Conservation (phyloP, 1,139 yeast genomes). For the Pneumocystis canis region DNA sequence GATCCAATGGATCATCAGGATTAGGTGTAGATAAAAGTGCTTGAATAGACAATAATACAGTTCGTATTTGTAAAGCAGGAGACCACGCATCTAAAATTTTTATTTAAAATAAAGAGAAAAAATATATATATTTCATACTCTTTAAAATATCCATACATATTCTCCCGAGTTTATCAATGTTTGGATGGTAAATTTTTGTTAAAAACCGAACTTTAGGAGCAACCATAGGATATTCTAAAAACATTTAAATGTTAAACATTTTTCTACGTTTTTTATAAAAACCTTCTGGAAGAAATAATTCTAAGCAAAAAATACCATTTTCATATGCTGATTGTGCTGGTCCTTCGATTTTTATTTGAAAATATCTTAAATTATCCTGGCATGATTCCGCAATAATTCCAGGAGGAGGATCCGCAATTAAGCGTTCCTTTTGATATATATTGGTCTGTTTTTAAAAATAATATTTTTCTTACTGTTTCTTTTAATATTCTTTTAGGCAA, state of each 20-base stretch:
- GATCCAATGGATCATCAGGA: slow-evolving; percentile 90
- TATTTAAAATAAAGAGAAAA: background rate
- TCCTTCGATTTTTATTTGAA: slow-evolving; percentile 79
- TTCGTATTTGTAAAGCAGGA: slow-evolving; percentile 93
- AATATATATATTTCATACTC: slow-evolving; percentile 29
- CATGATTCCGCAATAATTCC: slow-evolving; percentile 89
- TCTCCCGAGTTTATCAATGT: slow-evolving; percentile 86
- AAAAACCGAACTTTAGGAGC: slow-evolving; percentile 36
- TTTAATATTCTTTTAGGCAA: slow-evolving; percentile 77
- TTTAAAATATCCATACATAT: slow-evolving; percentile 90
- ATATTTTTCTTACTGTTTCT: slow-evolving; percentile 25
- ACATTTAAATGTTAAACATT: slow-evolving; percentile 53
- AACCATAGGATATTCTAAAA: slow-evolving; percentile 55
- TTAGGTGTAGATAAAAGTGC: slow-evolving; percentile 91
- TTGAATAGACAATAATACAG: slow-evolving; percentile 82
- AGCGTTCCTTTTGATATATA: slow-evolving; percentile 67
- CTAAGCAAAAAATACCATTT: slow-evolving; percentile 17
- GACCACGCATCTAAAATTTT: slow-evolving; percentile 53
- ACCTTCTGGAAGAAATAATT: slow-evolving; percentile 1
- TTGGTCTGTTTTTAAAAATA: background rate
- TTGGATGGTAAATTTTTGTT: slow-evolving; percentile 91
- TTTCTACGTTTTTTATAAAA: background rate
- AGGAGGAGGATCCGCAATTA: slow-evolving; percentile 88
- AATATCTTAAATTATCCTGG: slow-evolving; percentile 83
- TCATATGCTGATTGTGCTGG: slow-evolving; percentile 80